Conservation (phyloP, 345 rosid genomes). For the Dipteronia dyeriana region DNA sequence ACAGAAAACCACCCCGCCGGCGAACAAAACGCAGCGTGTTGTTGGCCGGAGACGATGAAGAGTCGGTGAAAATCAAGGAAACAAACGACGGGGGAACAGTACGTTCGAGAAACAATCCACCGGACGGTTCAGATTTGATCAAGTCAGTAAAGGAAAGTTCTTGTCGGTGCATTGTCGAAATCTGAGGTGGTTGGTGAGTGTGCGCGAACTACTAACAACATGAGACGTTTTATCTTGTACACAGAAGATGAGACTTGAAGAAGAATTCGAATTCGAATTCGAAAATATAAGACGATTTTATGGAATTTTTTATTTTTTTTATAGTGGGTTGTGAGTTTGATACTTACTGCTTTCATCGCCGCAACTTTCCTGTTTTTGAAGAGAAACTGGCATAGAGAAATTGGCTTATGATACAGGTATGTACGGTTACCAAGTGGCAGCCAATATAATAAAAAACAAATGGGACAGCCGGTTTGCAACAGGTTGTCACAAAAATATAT, state of each 20-base stretch:
- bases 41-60: conserved; percentile 18
- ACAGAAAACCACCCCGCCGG: conserved; percentile 45
- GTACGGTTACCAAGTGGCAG: too few relatives aligned
- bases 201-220: not conserved
- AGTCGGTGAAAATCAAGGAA: conserved; percentile 29
- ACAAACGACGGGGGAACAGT: conserved; percentile 46
- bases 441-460: too few relatives aligned
- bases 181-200: not conserved
- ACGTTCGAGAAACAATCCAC: conserved; percentile 61
- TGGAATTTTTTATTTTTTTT: not conserved
- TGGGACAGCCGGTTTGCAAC: too few relatives aligned
- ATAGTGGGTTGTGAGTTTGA: not conserved
- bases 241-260: not conserved
- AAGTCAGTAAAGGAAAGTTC: conserved; percentile 44
- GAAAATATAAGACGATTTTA: not conserved
- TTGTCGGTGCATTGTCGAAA: conserved; percentile 45
- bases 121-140: conserved; percentile 39
- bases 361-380: not conserved
- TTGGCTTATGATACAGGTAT: too few relatives aligned
- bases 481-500: too few relatives aligned
- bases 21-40: conserved; percentile 32
- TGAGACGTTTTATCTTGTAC: not conserved
- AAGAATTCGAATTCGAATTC: not conserved
- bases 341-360: not conserved
- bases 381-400: too few relatives aligned